Evolutionary conservation across 176 grass and related monocot genomes (phyloP), one percentile per base, ranked within the genome.

Genomic region (Cymbopogon citratus): DNA sequence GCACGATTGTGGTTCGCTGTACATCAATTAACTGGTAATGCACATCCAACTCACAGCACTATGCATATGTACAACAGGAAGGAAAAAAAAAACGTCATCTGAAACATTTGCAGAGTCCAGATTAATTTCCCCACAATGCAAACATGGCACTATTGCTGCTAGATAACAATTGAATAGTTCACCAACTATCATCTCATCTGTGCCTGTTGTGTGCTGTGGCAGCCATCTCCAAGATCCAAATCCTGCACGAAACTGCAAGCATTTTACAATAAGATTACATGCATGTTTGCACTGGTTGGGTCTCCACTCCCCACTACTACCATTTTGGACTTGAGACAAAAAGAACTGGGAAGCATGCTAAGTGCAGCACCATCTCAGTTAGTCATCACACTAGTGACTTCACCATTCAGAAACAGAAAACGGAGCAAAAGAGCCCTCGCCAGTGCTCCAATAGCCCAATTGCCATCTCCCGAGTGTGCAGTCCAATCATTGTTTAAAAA

Each of bases 301-400:
- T 63, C 70, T 60, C 56, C 56, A 60, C 56, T 25, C 56, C 40
- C 82, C 76, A 89, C 82, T 81, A 40, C 8, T 40, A 63, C 70
- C 82, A 75, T 70, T 76, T 67, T 85, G 77, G 18, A 85, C 23
- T 81, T 11, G 31, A 70, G 71, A 76, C 69, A 81, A 69, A 33
- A 85, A 89, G 31, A 1, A 33, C 31, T 33, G 3, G 67, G 24
- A 70, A 70, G 70, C 49, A 84, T 80, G 87, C 81, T 75, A 59
- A 84, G 75, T 84, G 81, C 75, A 68, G 81, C 76, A 80, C 76
- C 63, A 80, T 34, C 5, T 49, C 16, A n/a, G 31, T 54, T 0
- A 57, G 7, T 7, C 52, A 57, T 57, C 26, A 75, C 85, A 60
- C 21, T 88, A 80, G 86, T 88, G 81, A 75, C 75, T 80, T 45